These are phyloP conservation scores for Pilasporangium apinafurcum DNA, from an alignment of 352 stramenopile genomes.

Conservation along the genomic window DNA sequence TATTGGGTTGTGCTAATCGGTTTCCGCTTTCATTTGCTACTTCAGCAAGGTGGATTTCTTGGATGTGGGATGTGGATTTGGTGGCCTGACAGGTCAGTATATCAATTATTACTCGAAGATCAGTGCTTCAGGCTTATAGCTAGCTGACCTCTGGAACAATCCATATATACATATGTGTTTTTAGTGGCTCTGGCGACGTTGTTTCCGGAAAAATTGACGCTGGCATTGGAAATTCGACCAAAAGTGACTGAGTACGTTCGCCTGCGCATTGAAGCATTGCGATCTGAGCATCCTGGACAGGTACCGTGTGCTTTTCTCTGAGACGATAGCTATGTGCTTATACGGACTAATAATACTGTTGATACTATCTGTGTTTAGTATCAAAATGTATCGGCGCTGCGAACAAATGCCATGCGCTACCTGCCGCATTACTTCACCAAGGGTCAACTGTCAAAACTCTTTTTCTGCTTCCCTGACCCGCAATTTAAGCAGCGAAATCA, in stretches of 20 bases:
- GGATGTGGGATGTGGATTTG: slow-evolving; percentile 97
- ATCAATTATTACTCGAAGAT: not conserved
- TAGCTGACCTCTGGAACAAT: too few relatives aligned
- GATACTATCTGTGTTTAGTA: slow-evolving; percentile 41
- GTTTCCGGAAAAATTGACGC: slow-evolving; percentile 91
- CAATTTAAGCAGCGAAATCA: slow-evolving; percentile 99
- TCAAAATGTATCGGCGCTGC: slow-evolving; percentile 94
- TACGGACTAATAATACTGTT: not conserved
- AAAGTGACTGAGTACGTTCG: slow-evolving; percentile 93
- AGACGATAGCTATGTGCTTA: not conserved
- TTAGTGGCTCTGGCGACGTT: slow-evolving; percentile 86
- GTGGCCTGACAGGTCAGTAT: slow-evolving; percentile 87
- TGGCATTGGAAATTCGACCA: slow-evolving; percentile 96
- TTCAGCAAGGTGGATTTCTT: slow-evolving; percentile 88
- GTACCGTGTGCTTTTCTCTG: slow-evolving; percentile 3
- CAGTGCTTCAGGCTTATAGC: too few relatives aligned
- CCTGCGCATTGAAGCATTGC: slow-evolving; percentile 86
- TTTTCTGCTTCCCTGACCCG: slow-evolving; percentile 99
- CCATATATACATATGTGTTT: too few relatives aligned
- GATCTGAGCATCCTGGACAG: slow-evolving; percentile 58
- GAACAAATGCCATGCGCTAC: slow-evolving; percentile 96
- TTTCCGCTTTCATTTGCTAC: not conserved
- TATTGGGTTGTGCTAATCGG: not conserved
- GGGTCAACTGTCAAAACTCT: slow-evolving; percentile 93
- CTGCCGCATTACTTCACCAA: slow-evolving; percentile 82